phyloP scores from a whole-genome alignment of 2,329 filamentous ascomycete genomes.

The Fusarium austroafricanum region DNA sequence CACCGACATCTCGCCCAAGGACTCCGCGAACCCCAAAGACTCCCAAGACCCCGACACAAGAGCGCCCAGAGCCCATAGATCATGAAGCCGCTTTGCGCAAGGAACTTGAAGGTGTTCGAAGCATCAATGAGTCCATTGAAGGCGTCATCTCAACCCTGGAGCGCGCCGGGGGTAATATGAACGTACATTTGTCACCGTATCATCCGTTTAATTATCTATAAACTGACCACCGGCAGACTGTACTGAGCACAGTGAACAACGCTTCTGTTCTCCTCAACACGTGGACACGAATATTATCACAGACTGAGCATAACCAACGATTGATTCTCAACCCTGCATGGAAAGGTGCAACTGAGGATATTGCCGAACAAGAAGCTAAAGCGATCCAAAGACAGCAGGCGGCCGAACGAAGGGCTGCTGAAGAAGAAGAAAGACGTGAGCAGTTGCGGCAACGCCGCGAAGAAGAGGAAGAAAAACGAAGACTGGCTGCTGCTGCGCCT shows the following conservation, averaged over 20 bases:
- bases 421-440: constrained; percentile 82
- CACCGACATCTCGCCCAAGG: constrained; percentile 48
- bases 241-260: constrained; percentile 85
- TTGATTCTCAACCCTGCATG: constrained; percentile 88
- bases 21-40: constrained; percentile 60
- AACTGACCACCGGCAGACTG: constrained; percentile 64
- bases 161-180: constrained; percentile 81
- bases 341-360: constrained; percentile 88
- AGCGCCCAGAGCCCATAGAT: constrained; percentile 63
- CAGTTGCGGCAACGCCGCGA: constrained; percentile 73
- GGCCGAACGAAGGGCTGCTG: constrained; percentile 78
- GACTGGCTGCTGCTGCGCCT: constrained; percentile 45
- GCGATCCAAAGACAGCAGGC: constrained; percentile 78
- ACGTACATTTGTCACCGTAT: constrained; percentile 57
- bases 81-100: constrained; percentile 79
- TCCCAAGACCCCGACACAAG: constrained; percentile 59
- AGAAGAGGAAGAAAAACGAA: constrained; percentile 64
- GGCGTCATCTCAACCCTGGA: constrained; percentile 77
- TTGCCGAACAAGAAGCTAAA: constrained; percentile 88
- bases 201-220: neutral
- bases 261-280: constrained; percentile 92
- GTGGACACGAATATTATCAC: constrained; percentile 94
- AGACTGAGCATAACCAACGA: constrained; percentile 97
- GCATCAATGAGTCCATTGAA: constrained; percentile 90
- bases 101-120: constrained; percentile 85